phyloP scores from a whole-genome alignment of 2,329 filamentous ascomycete genomes.

The Zymoseptoria pseudotritici region DNA sequence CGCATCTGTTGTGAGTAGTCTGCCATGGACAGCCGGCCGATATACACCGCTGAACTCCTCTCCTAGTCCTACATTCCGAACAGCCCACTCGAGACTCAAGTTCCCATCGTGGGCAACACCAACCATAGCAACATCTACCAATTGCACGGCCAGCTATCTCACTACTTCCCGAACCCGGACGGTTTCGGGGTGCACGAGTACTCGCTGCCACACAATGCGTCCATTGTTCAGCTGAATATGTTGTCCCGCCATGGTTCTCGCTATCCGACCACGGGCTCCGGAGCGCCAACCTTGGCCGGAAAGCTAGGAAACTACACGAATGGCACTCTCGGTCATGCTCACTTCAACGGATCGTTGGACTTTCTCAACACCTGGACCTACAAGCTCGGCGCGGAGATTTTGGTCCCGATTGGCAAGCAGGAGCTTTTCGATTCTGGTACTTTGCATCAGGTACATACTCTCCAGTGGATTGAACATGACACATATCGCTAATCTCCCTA shows the following conservation, averaged over 20 bases:
- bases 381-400: conserved; percentile 60
- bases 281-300: conserved; percentile 49
- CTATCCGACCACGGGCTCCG: conserved; percentile 59
- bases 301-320: conserved; percentile 49
- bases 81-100: conserved; percentile 61
- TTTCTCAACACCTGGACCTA: conserved; percentile 67
- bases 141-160: conserved; percentile 61
- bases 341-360: conserved; percentile 50
- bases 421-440: conserved; percentile 53
- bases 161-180: conserved; percentile 59
- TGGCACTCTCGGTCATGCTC: conserved; percentile 30
- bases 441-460: conserved; percentile 46
- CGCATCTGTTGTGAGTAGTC: conserved; percentile 32
- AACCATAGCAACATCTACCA: conserved; percentile 61
- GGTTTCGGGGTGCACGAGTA: conserved; percentile 71
- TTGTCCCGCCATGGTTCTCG: conserved; percentile 65
- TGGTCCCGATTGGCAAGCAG: conserved; percentile 65
- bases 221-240: conserved; percentile 65
- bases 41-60: background rate
- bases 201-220: conserved; percentile 56
- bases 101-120: conserved; percentile 54
- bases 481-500: conserved; percentile 27
- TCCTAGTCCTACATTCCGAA: conserved; percentile 56
- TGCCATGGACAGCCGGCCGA: background rate
- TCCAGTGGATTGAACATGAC: background rate